Evolutionary conservation across 345 rosid species (phyloP).

Genomic region (Moringa oleifera): DNA sequence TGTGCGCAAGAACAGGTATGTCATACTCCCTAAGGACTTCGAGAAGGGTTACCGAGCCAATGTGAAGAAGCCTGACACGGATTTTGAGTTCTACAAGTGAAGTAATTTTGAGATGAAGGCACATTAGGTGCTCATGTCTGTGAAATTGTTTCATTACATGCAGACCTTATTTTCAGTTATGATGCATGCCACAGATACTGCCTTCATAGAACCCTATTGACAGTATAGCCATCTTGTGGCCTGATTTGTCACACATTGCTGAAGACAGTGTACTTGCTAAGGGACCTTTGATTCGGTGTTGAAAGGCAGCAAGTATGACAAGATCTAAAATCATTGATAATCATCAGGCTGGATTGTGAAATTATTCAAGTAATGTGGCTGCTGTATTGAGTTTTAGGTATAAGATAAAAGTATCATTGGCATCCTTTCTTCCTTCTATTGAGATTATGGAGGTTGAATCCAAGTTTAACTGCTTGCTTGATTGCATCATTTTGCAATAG

Average conservation of each 20-base stretch:
- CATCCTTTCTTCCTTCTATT: too few relatives aligned
- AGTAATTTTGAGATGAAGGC: neutral
- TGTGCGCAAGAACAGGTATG: slow-evolving; percentile 94
- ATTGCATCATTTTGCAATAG: too few relatives aligned
- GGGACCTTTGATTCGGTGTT: neutral
- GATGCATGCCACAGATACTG: neutral
- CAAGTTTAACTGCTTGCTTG: too few relatives aligned
- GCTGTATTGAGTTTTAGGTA: neutral
- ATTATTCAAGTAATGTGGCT: neutral
- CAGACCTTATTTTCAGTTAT: neutral
- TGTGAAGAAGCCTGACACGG: slow-evolving; percentile 99
- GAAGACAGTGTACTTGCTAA: neutral
- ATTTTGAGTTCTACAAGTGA: slow-evolving; percentile 94
- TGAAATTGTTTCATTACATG: neutral
- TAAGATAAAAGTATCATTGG: too few relatives aligned
- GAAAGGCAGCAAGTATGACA: neutral
- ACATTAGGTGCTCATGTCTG: neutral
- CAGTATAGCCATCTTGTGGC: neutral
- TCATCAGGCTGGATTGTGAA: neutral
- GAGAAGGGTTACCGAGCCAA: slow-evolving; percentile 96
- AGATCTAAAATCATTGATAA: neutral
- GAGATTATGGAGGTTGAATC: too few relatives aligned
- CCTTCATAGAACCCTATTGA: neutral
- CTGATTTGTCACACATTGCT: neutral
- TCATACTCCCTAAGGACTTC: slow-evolving; percentile 92